Conservation (phyloP, 768 basidiomycete species). For the Hericium coralloides region DNA sequence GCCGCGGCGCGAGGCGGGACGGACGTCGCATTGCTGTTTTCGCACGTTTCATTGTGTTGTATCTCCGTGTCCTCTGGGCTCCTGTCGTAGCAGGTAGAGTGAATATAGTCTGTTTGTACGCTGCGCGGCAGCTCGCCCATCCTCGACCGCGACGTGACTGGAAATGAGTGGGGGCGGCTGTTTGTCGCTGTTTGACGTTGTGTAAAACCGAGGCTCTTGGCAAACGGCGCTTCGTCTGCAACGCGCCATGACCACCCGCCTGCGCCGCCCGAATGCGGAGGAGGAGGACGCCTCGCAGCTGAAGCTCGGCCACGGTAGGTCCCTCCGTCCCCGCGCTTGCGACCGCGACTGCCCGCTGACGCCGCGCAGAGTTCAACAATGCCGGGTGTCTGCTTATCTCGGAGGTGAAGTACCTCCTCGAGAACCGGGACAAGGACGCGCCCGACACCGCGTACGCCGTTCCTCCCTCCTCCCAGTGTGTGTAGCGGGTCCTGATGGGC, state of each 20-base stretch:
- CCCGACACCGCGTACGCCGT: conserved; percentile 73
- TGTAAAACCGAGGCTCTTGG: not conserved
- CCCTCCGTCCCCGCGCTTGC: not conserved
- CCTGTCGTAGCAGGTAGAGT: not conserved
- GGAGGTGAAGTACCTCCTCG: conserved; percentile 85
- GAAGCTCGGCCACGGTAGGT: conserved; percentile 67
- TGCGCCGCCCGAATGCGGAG: conserved; percentile 55
- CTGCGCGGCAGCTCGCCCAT: not conserved
- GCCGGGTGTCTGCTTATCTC: conserved; percentile 87
- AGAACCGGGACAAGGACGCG: conserved; percentile 80
- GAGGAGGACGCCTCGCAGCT: conserved; percentile 82
- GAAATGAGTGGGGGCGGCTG: not conserved
- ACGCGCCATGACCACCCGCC: conserved; percentile 38
- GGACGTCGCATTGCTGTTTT: not conserved
- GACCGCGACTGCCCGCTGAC: not conserved
- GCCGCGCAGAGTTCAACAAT: conserved; percentile 71
- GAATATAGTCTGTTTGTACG: not conserved
- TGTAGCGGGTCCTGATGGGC: conserved; percentile 20
- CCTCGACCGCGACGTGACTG: not conserved
- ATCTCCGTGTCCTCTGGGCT: not conserved
- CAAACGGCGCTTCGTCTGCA: not conserved
- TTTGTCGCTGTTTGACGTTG: not conserved
- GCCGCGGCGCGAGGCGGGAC: not conserved
- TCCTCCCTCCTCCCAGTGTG: too few relatives aligned
- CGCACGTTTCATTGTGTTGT: not conserved